A percentile compares a stretch with the other conserved stretches of the same genome.
Evolutionary conservation across 2,329 filamentous ascomycete species (phyloP).

Genomic region (Trichoderma polysporum): DNA sequence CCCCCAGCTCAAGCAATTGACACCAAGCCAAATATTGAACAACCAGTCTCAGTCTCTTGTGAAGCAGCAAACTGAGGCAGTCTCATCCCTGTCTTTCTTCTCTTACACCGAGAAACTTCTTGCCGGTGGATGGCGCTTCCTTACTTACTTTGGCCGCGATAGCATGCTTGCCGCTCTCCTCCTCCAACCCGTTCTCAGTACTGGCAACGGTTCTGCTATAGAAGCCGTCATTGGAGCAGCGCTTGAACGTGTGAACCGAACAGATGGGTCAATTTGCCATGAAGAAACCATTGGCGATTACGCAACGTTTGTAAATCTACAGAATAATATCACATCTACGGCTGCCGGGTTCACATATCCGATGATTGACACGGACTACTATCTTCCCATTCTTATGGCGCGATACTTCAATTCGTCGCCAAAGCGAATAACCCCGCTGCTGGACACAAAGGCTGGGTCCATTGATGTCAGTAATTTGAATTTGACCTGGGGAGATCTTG

Average conservation of each 20-base stretch:
- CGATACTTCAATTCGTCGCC: constrained; percentile 51
- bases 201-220: constrained; percentile 53
- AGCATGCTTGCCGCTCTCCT: constrained; percentile 62
- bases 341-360: constrained; percentile 57
- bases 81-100: constrained; percentile 58
- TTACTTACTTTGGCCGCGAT: constrained; percentile 67
- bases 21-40: constrained; percentile 50
- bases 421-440: constrained; percentile 1
- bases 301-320: constrained; percentile 57
- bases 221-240: constrained; percentile 63
- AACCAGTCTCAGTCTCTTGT: constrained; percentile 46
- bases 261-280: constrained; percentile 61
- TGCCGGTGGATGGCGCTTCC: constrained; percentile 64
- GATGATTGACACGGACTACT: constrained; percentile 65
- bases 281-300: constrained; percentile 67
- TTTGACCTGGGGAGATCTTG: constrained; percentile 53
- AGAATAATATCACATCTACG: constrained; percentile 52
- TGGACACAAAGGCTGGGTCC: constrained; percentile 35
- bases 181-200: constrained; percentile 46
- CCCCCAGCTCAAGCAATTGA: constrained; percentile 58
- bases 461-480: constrained; percentile 51
- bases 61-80: constrained; percentile 44
- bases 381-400: constrained; percentile 56
- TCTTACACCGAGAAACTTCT: constrained; percentile 63
- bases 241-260: constrained; percentile 59